Base-by-base conservation (phyloP, 495 filamentous ascomycete genomes). In the Neurospora sp. region DNA sequence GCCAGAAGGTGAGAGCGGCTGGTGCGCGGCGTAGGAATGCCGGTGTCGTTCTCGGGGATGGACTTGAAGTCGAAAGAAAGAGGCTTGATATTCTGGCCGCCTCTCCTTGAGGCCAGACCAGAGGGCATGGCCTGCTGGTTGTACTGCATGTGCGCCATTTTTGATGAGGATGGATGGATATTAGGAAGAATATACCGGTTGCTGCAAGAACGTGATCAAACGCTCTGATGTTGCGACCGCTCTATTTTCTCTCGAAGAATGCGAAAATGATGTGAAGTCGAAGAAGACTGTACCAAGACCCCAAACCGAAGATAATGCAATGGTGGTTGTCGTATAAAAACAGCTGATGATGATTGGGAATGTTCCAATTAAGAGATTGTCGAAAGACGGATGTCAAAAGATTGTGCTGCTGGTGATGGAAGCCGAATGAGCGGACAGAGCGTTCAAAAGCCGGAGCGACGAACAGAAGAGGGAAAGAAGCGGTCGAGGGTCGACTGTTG, bases 1-100 rank as follows among this genome's bases (percentile, higher is more conserved):
- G 95, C 96, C 80, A 99, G 89, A 77, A 99, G 87, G 79, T 98
- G 95, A 75, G 93, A 95, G 74, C 96, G 93, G 82, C 94, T 97
- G 70, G 94, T 98, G 78, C 95, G 90, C 31, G 96, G 96, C 40
- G 94, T 97, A 10, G 93, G 87, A 69, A 84, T 81, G 19, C 83
- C 85, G 54, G 88, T 89, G 71, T 88, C 88, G 70, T 82, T 79
- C 54, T 78, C 82, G 73, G 85, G 80, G 70, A 77, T 82, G 73
- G 78, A 82, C 84, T 81, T 89, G 74, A 86, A 86, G 79, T 87
- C 94, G 88, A 88, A 92, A 79, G 86, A 96, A 86, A 97, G 86
- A 73, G 92, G 92, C 85, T 97, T 98, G 84, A 94, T 91, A 79
- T 91, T 90, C 76, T 92, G 86, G 76, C 92, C 93, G 72, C 92